A percentile compares a stretch with the other conserved stretches of the same genome.
These are phyloP conservation scores for Trametes hirsuta DNA, from an alignment of 1,284 basidiomycete genomes.

Conservation along the genomic window DNA sequence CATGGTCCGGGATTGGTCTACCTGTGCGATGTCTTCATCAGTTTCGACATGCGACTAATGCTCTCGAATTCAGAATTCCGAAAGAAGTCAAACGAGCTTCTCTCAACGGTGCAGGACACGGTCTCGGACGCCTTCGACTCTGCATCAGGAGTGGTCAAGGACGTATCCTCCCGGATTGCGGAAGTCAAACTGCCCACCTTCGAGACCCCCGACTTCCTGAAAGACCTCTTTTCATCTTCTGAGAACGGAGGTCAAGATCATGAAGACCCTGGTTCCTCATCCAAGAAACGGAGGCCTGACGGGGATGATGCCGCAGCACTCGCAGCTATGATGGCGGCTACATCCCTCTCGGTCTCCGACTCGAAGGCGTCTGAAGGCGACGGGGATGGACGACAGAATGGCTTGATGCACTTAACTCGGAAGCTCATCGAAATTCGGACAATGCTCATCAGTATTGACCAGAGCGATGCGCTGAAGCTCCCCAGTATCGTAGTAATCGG, in stretches of 20 bases:
- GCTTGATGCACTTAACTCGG: constrained; percentile 89
- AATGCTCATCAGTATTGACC: constrained; percentile 94
- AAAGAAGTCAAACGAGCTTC: constrained; percentile 67
- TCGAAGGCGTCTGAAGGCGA: constrained; percentile 47
- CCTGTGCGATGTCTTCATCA: not conserved
- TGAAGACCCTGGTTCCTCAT: constrained; percentile 31
- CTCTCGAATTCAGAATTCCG: constrained; percentile 58
- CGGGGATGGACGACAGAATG: constrained; percentile 57
- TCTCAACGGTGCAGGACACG: constrained; percentile 66
- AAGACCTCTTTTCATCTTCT: constrained; percentile 60
- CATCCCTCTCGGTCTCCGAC: constrained; percentile 73
- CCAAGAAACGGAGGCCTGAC: constrained; percentile 51
- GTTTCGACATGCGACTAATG: not conserved
- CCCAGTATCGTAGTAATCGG: constrained; percentile 99
- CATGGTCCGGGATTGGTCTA: not conserved
- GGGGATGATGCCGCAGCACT: constrained; percentile 60
- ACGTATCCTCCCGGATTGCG: constrained; percentile 58
- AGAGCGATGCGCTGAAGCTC: constrained; percentile 91
- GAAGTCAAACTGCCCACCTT: constrained; percentile 68
- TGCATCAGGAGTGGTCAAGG: constrained; percentile 66
- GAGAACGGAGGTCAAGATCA: constrained; percentile 36
- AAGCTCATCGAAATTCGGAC: constrained; percentile 97
- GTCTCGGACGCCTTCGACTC: constrained; percentile 68
- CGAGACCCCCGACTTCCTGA: constrained; percentile 73
- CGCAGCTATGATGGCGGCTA: constrained; percentile 74